phyloP scores from a whole-genome alignment of 805 yeast genomes.

The Yamadazyma phyllophila region DNA sequence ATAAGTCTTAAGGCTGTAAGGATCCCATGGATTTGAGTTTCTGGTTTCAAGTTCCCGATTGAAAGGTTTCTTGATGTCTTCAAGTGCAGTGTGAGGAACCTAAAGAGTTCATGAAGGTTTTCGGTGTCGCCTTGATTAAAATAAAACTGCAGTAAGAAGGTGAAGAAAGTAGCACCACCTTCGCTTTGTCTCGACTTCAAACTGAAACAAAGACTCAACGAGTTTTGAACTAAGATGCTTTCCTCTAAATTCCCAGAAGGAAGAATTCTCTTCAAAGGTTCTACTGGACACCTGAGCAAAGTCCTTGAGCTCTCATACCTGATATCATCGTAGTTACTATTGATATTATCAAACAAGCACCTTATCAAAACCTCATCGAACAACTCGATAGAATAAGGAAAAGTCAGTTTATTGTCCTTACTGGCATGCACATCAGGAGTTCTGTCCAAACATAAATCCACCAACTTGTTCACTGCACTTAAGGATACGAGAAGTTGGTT shows the following conservation, averaged over 20 bases:
- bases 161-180: slow-evolving; percentile 70
- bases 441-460: slow-evolving; percentile 13
- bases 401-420: slow-evolving; percentile 8
- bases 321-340: slow-evolving; percentile 76
- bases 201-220: slow-evolving; percentile 27
- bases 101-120: background rate
- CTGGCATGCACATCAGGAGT: background rate
- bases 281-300: slow-evolving; percentile 43
- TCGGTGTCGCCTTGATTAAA: background rate
- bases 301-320: slow-evolving; percentile 50
- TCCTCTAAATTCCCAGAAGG: background rate
- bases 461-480: slow-evolving; percentile 14
- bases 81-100: background rate
- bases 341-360: slow-evolving; percentile 57
- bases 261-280: background rate
- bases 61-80: slow-evolving; percentile 2
- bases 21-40: slow-evolving; percentile 65
- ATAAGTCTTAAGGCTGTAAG: slow-evolving; percentile 57
- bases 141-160: slow-evolving; percentile 19
- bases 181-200: slow-evolving; percentile 66
- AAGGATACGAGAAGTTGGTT: slow-evolving; percentile 28
- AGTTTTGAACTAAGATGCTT: background rate
- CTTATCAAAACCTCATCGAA: slow-evolving; percentile 34
- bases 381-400: slow-evolving; percentile 9
- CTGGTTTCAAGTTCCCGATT: slow-evolving; percentile 31